These are phyloP conservation scores for Candida boidinii DNA, from an alignment of 805 yeast species.

Conservation along the genomic window DNA sequence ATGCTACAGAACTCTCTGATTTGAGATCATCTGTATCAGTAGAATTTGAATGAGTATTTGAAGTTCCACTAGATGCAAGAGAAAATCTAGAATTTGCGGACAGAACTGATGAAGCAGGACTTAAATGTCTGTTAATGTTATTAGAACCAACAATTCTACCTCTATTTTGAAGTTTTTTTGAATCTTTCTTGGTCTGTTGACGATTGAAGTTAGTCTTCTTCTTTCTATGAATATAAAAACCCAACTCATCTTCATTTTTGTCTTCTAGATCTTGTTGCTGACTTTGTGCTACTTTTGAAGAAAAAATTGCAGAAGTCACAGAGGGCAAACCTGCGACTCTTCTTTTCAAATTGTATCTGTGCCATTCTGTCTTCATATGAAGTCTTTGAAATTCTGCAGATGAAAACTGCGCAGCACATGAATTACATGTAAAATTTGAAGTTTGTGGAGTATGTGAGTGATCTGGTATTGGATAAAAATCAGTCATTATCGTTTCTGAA, in stretches of 20 bases:
- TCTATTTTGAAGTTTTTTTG: constrained; percentile 19
- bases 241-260: constrained; percentile 42
- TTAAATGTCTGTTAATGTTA: constrained; percentile 25
- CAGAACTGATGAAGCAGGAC: constrained; percentile 38
- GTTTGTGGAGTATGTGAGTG: constrained; percentile 15
- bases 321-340: constrained; percentile 81
- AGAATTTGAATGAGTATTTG: constrained; percentile 12
- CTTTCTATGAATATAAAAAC: constrained; percentile 33
- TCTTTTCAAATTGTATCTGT: constrained; percentile 88
- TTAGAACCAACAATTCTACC: constrained; percentile 15
- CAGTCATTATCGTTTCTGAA: no score
- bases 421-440: constrained; percentile 78
- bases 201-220: constrained; percentile 16
- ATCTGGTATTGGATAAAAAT: constrained; percentile 3
- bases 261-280: constrained; percentile 16
- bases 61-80: constrained; percentile 23
- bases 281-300: constrained; percentile 14
- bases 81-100: constrained; percentile 52
- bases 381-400: constrained; percentile 77
- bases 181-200: constrained; percentile 32
- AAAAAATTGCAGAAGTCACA: constrained; percentile 28
- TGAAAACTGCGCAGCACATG: constrained; percentile 77
- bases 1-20: constrained; percentile 12
- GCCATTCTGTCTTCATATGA: constrained; percentile 99
- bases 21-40: constrained; percentile 12